Conservation (phyloP, 768 basidiomycete genomes). For the Boletellus ananas region DNA sequence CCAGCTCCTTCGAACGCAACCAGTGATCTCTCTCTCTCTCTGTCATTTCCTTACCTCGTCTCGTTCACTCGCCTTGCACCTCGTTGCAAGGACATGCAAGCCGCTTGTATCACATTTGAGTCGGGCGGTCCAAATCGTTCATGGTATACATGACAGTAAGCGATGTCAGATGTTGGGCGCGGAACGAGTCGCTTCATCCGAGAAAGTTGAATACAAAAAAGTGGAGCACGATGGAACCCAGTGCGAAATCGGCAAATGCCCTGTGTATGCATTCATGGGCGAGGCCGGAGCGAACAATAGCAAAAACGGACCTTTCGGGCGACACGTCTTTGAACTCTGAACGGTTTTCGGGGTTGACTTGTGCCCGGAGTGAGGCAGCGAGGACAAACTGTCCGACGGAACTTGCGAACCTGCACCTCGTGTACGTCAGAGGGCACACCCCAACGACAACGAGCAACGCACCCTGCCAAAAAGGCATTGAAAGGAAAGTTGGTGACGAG, state of each 20-base stretch:
- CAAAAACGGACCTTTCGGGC: constrained; percentile 73
- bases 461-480: constrained; percentile 97
- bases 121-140: background rate
- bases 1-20: constrained; percentile 66
- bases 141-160: background rate
- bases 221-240: constrained; percentile 94
- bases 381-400: constrained; percentile 97
- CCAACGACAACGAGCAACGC: constrained; percentile 27
- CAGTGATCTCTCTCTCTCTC: background rate
- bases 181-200: constrained; percentile 46
- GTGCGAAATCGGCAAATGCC: constrained; percentile 94
- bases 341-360: constrained; percentile 85
- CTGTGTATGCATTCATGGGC: constrained; percentile 46
- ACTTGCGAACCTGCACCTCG: constrained; percentile 73
- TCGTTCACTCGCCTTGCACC: background rate
- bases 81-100: background rate
- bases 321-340: constrained; percentile 86
- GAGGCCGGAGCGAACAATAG: background rate
- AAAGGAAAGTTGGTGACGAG: constrained; percentile 92
- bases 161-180: too few species aligned
- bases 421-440: constrained; percentile 1
- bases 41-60: background rate
- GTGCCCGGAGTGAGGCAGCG: constrained; percentile 85
- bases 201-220: constrained; percentile 99
- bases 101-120: constrained; percentile 13